Base-by-base conservation (phyloP, 2,329 filamentous ascomycete genomes). In the Calonectria hongkongensis region DNA sequence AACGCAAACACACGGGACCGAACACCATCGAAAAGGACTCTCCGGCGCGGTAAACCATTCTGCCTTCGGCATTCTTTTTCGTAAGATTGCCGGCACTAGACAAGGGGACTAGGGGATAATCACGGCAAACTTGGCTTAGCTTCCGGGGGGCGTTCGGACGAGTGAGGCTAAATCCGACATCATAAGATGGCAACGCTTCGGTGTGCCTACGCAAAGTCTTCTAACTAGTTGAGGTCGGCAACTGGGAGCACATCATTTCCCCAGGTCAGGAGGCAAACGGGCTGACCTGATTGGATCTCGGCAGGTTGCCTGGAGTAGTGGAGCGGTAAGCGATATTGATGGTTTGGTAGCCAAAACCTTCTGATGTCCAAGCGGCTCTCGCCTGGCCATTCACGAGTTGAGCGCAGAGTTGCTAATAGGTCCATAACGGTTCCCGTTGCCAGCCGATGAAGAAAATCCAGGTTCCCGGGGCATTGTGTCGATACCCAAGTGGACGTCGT, bases 251-350 rank as follows among this genome's bases (percentile, higher is more conserved):
- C 54, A 41, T 39, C 21, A 60, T 27, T 41, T 36, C 54, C 30
- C 21, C 36, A 8, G 33, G 36, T 41, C 36, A 60, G 36, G 30
- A 41, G 54, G 21, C 54, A 16, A 58, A 10, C 25, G 3, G n/a
- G 54, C 27, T 60, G 54, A 60, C 9, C 6, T 60, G 54, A 60
- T 60, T 60, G 54, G 54, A 41, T 60, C 33, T 41, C 54, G 54
- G 33, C 36, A 15, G 36, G 54, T 28, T 60, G 21, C 27, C 33
- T 60, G 36, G 21, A 41, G n/a, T 21, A 15, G 33, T 41, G 54
- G 54, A 60, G 54, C 54, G 33, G 21, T 60, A 60, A 60, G 54
- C 54, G 54, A 60, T 60, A 60, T 60, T 60, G 21, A 36, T 21
- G 54, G 54, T 39, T 41, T 60, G 33, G 45, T 60, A 60, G 54